Evolutionary conservation across 108 stramenopile species (phyloP).

Genomic region (Chaetoceros muelleri): DNA sequence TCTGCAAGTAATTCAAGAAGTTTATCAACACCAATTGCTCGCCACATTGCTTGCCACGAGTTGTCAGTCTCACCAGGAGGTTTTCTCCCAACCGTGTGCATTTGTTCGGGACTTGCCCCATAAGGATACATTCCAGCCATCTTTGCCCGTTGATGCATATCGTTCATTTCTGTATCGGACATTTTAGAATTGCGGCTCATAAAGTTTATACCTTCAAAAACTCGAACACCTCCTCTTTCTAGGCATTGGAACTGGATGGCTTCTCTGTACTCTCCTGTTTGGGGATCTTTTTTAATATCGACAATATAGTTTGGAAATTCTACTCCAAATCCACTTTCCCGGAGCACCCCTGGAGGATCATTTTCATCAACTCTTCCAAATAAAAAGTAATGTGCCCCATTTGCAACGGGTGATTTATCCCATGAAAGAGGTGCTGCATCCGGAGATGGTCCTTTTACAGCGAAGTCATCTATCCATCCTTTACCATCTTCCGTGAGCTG

Average conservation of each 20-base stretch:
- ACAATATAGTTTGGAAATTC: slow-evolving; percentile 91
- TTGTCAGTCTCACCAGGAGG: slow-evolving; percentile 63
- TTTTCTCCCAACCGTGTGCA: slow-evolving; percentile 82
- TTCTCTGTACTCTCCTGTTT: slow-evolving; percentile 70
- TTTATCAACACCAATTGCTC: slow-evolving; percentile 72
- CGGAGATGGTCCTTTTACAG: slow-evolving; percentile 75
- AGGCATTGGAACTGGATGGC: slow-evolving; percentile 90
- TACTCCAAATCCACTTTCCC: slow-evolving; percentile 86
- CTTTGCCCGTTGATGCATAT: slow-evolving; percentile 73
- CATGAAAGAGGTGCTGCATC: slow-evolving; percentile 67
- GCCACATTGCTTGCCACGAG: slow-evolving; percentile 85
- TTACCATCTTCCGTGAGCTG: slow-evolving; percentile 38
- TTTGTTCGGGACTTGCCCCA: slow-evolving; percentile 81
- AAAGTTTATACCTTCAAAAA: slow-evolving; percentile 93
- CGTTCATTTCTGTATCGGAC: slow-evolving; percentile 57
- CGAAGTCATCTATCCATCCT: slow-evolving; percentile 88
- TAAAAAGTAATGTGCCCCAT: slow-evolving; percentile 88
- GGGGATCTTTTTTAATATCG: slow-evolving; percentile 67
- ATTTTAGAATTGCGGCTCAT: slow-evolving; percentile 75
- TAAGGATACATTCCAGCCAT: slow-evolving; percentile 80
- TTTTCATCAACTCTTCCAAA: slow-evolving; percentile 79
- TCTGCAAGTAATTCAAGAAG: slow-evolving; percentile 74
- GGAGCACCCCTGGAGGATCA: slow-evolving; percentile 74
- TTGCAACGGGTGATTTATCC: slow-evolving; percentile 86
- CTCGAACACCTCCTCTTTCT: slow-evolving; percentile 83